Base-by-base conservation (phyloP, 2,329 filamentous ascomycete species). In the Fusarium napiforme region DNA sequence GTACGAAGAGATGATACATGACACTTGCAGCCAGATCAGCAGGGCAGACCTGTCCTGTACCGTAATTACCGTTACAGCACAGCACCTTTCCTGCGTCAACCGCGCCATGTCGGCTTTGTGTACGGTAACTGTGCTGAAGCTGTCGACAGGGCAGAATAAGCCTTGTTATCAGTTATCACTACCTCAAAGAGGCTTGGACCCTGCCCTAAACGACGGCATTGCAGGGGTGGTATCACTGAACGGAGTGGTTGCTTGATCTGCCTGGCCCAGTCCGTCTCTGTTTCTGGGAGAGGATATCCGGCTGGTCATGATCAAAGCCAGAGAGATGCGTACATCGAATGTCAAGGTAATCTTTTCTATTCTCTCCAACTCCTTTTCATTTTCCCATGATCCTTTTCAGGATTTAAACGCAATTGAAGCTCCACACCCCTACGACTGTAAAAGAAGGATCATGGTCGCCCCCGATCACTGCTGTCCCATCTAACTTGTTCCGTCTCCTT, bases 241-340 rank as follows among this genome's bases (percentile, higher is more conserved):
- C 42, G 60, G 64, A 60, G 64, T 58, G 59, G 53, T 42, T 68
- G 63, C 32, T 52, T 52, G 47, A 52, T 36, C 64, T 60, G 46
- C 26, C 52, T 39, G 23, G 26, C 37, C 50, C 34, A 26, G 49
- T 26, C 49, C 26, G 30, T 23, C 19, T 26, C 16, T 42, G 26
- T 36, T 39, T 60, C 45, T 66, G 36, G 21, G 26, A 43, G 15
- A 65, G 60, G 47, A 28, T 39, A 32, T 43, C 55, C 46, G 56
- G 40, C 39, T 45, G 53, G 47, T 53, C 56, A 60, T 74, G 71
- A 74, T 71, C 67, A 64, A 61, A 69, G 55, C 23, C 71, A 74
- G 59, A 47, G 43, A 21, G 45, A 72, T 74, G 71, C 71, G 60
- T 60, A 64, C 68, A 74, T 73, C 71, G 60, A 69, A 73, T 74